Conservation (phyloP, 345 rosid species). For the Sonneratia caseolaris region DNA sequence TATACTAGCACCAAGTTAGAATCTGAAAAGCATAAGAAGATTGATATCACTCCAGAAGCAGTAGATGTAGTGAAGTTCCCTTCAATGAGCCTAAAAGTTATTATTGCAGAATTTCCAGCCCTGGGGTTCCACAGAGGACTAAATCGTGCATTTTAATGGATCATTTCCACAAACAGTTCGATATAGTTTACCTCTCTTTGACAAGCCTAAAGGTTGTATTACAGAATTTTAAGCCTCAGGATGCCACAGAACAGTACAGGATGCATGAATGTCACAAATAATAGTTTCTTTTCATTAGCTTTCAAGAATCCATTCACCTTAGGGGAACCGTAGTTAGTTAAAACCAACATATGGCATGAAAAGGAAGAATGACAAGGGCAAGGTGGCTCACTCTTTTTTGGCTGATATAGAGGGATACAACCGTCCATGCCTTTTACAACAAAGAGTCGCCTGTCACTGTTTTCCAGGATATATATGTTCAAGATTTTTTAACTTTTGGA, state of each 20-base stretch:
- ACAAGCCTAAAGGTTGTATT: not conserved
- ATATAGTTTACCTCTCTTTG: not conserved
- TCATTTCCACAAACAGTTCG: not conserved
- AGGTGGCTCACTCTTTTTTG: no score
- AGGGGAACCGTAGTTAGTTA: no score
- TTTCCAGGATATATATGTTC: not conserved
- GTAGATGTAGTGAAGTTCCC: not conserved
- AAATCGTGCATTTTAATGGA: not conserved
- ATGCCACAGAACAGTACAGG: not conserved
- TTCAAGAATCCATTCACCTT: no score
- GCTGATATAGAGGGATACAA: no score
- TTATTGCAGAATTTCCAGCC: not conserved
- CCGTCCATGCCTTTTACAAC: no score
- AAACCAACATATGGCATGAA: no score
- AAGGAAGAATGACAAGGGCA: no score
- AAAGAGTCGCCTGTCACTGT: not conserved
- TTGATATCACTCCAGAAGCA: not conserved
- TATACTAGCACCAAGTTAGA: not conserved
- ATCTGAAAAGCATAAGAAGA: not conserved
- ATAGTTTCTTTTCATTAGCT: no score
- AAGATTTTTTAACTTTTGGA: not conserved
- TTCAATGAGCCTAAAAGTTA: not conserved
- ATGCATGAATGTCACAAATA: no score
- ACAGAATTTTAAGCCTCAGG: not conserved
- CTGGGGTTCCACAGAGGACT: not conserved